These are phyloP conservation scores for Crithidia sp. DNA, from an alignment of 208 protist genomes.

Conservation along the genomic window DNA sequence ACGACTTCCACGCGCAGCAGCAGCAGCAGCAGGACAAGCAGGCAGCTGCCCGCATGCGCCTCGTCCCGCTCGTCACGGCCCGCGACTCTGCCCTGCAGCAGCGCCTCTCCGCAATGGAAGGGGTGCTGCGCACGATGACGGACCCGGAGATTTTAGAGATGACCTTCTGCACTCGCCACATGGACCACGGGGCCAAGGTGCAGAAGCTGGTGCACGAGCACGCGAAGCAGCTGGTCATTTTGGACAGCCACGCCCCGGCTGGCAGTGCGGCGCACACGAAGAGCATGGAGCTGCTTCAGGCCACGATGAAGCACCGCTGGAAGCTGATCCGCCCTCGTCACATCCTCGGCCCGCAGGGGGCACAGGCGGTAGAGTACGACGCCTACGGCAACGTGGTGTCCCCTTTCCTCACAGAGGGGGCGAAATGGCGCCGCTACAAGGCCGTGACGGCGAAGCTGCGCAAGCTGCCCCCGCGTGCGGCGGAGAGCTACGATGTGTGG, in stretches of 20 bases:
- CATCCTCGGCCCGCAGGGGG: constrained; percentile 54
- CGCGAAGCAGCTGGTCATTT: constrained; percentile 11
- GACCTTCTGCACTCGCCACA: constrained; percentile 64
- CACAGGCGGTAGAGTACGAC: constrained; percentile 70
- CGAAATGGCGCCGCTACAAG: constrained; percentile 80
- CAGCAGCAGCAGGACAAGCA: constrained; percentile 10
- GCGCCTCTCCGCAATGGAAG: constrained; percentile 55
- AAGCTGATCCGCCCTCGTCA: constrained; percentile 58
- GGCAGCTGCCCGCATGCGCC: constrained; percentile 27
- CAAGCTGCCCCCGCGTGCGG: constrained; percentile 53
- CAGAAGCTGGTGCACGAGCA: constrained; percentile 31
- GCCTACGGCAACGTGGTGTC: constrained; percentile 83
- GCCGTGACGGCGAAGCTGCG: constrained; percentile 61
- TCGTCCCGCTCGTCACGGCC: constrained; percentile 54
- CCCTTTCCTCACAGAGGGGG: constrained; percentile 66
- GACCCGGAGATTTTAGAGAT: constrained; percentile 77
- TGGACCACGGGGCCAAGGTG: constrained; percentile 36
- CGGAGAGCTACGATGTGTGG: constrained; percentile 81
- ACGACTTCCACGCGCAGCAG: constrained; percentile 25
- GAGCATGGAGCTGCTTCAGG: constrained; percentile 26
- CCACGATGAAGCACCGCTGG: constrained; percentile 41
- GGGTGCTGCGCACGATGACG: constrained; percentile 55
- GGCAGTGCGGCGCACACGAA: constrained; percentile 19
- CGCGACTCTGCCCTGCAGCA: constrained; percentile 56
- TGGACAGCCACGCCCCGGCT: constrained; percentile 9